These are phyloP conservation scores for Calendula officinalis DNA, from an alignment of 129 eudicot species.

Conservation along the genomic window DNA sequence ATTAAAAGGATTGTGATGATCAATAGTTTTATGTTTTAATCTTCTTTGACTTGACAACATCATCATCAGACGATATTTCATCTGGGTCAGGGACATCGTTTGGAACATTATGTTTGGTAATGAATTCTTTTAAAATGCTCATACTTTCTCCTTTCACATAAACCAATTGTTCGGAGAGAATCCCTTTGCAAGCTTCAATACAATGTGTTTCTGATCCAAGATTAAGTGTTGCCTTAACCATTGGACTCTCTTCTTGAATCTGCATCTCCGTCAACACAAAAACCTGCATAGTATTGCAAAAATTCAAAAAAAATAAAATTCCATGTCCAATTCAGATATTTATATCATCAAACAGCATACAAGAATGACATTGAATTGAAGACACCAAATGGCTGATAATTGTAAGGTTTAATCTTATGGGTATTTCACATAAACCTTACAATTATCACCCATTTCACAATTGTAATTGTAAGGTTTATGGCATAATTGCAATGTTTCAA, in stretches of 20 bases:
- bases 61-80: slow-evolving; percentile 74
- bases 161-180: slow-evolving; percentile 62
- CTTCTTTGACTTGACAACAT: slow-evolving; percentile 60
- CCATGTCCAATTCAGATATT: no score
- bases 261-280: slow-evolving; percentile 46
- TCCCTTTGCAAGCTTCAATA: slow-evolving; percentile 48
- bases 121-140: slow-evolving; percentile 73
- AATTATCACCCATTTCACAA: no score
- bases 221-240: slow-evolving; percentile 56
- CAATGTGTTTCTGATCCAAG: slow-evolving; percentile 77
- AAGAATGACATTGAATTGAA: no score
- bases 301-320: no score
- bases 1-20: neutral
- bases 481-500: no score
- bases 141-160: slow-evolving; percentile 74
- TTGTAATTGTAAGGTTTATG: no score
- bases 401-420: no score
- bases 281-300: slow-evolving; percentile 14
- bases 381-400: no score
- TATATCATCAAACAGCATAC: no score
- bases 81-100: slow-evolving; percentile 82
- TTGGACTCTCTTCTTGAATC: slow-evolving; percentile 23
- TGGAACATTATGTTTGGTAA: slow-evolving; percentile 71
- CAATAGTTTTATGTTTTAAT: slow-evolving; percentile 22
- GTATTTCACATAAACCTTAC: no score